Evolutionary conservation across 495 filamentous ascomycete species (phyloP), one percentile per base, ranked within the genome.

Genomic region (Trichoderma parareesei): DNA sequence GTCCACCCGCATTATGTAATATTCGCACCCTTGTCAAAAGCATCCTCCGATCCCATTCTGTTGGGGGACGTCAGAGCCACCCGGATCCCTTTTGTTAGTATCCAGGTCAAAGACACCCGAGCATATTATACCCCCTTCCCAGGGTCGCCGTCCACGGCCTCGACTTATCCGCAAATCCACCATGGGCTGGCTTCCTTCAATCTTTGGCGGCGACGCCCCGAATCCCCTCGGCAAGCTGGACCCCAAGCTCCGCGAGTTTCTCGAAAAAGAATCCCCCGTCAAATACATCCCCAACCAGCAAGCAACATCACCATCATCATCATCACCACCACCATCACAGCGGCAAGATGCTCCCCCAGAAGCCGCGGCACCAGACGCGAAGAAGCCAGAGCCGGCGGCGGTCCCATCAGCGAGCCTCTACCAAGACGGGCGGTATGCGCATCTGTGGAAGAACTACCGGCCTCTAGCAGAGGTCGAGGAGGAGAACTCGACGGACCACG

Each of bases 371-470:
- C 27, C 27, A 27, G 27, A 27, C 27, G 61, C 33, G 14, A 6
- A 13, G n/a, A 62, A 64, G 43, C 42, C n/a, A 5, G 35, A 16
- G 27, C 41, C 43, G 16, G 3, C 13, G 37, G 60, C 20, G 40
- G 72, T 80, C 16, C 78, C 78, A 13, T 66, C 67, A 5, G 67
- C 76, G 65, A 76, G 74, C 72, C 70, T 80, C 67, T 79, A 80
- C 83, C 69, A 74, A 65, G 94, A 97, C 76, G 92, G 92, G 66
- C 90, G 94, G 65, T 98, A 97, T 74, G 91, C 92, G 59, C 84
- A 97, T 78, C 82, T 98, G 40, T 98, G 94, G 94, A 89, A 87
- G 73, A 89, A 84, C 57, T 97, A 98, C 82, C 79, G 82, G 62
- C 84, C 93, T 1, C 84, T 85, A 10, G 67, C 74, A 3, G 79